Conservation (phyloP, 768 basidiomycete species). For the Tulasnella sp. region DNA sequence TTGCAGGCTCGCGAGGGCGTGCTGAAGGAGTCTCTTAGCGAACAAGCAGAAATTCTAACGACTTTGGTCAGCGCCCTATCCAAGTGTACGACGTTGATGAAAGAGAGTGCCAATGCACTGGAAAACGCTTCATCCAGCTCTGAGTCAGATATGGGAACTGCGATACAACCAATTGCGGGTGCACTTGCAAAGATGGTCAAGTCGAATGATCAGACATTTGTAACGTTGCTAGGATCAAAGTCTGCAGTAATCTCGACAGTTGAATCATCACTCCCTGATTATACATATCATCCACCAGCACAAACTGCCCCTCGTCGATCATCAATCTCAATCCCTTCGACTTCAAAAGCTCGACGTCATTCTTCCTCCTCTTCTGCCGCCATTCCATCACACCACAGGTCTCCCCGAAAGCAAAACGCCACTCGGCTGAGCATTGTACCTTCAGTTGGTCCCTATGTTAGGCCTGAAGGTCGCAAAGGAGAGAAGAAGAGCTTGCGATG, state of each 20-base stretch:
- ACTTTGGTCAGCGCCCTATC: conserved; percentile 70
- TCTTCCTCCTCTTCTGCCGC: conserved; percentile 18
- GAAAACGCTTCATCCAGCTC: conserved; percentile 24
- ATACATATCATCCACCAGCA: conserved; percentile 38
- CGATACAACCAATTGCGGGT: conserved; percentile 37
- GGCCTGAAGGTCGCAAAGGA: conserved; percentile 44
- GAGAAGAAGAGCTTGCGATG: conserved; percentile 70
- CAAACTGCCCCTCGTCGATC: conserved; percentile 43
- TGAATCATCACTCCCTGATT: conserved; percentile 31
- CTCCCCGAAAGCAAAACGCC: conserved; percentile 50
- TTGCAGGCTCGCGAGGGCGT: conserved; percentile 53
- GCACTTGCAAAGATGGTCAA: conserved; percentile 44
- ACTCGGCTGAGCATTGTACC: conserved; percentile 44
- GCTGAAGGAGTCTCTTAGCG: conserved; percentile 44
- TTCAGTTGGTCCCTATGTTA: conserved; percentile 38
- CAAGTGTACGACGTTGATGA: conserved; percentile 58
- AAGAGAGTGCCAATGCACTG: conserved; percentile 40
- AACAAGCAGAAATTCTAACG: conserved; percentile 55
- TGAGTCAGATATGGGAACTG: background rate
- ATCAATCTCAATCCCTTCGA: background rate
- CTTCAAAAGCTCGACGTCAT: conserved; percentile 40
- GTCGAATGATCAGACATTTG: conserved; percentile 58
- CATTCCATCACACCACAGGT: conserved; percentile 31
- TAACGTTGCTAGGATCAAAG: conserved; percentile 51
- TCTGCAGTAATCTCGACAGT: conserved; percentile 38